These are phyloP conservation scores for Yarrowia sp. DNA, from an alignment of 805 yeast species.

Conservation along the genomic window DNA sequence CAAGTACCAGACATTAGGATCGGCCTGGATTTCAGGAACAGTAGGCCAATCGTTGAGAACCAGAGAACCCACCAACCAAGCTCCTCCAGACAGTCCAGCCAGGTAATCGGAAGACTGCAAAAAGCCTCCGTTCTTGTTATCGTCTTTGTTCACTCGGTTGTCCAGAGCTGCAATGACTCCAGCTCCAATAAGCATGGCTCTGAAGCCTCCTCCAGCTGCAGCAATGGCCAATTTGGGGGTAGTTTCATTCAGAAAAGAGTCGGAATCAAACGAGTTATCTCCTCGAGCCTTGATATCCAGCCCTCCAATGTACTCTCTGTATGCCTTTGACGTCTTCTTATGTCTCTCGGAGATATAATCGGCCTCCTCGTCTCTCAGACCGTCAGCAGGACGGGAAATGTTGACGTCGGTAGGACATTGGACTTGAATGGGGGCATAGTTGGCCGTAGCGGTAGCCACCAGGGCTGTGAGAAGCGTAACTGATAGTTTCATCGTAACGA, in stretches of 20 bases:
- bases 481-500: constrained; percentile 13
- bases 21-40: constrained; percentile 55
- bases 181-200: constrained; percentile 85
- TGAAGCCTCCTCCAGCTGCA: constrained; percentile 77
- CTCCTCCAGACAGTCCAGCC: constrained; percentile 79
- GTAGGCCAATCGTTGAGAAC: constrained; percentile 70
- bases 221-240: constrained; percentile 13
- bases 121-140: constrained; percentile 53
- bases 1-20: constrained; percentile 63
- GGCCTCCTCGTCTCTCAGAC: constrained; percentile 36
- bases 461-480: not conserved
- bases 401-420: constrained; percentile 43
- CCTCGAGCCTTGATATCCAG: constrained; percentile 40
- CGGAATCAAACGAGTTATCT: constrained; percentile 49
- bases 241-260: not conserved
- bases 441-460: constrained; percentile 4
- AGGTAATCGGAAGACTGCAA: constrained; percentile 68
- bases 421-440: constrained; percentile 47
- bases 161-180: constrained; percentile 80
- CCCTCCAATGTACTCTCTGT: constrained; percentile 44
- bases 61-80: constrained; percentile 71
- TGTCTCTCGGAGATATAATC: constrained; percentile 38
- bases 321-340: constrained; percentile 37
- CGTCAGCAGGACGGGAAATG: constrained; percentile 39
- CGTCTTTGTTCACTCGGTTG: constrained; percentile 55